Evolutionary conservation across 129 eudicot genomes (phyloP).

Genomic region (Chrysanthemum makinoi): DNA sequence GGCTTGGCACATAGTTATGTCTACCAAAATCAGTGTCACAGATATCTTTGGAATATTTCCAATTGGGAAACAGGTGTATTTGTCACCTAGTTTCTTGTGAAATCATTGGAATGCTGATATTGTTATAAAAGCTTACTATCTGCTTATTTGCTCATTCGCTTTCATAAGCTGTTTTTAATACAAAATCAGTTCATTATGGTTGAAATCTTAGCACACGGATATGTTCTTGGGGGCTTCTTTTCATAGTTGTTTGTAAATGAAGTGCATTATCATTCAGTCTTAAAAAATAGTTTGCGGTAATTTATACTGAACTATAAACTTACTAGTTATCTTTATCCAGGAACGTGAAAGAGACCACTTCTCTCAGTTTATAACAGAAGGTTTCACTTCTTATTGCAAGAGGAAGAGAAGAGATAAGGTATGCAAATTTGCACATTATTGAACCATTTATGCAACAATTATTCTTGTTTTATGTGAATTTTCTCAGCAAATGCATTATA

Average conservation of each 20-base stretch:
- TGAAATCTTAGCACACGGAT: too few species aligned
- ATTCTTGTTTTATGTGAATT: background rate
- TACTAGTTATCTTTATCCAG: constrained; percentile 36
- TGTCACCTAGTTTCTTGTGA: too few species aligned
- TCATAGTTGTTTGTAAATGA: too few species aligned
- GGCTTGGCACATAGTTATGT: background rate
- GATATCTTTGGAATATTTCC: background rate
- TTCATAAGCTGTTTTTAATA: too few species aligned
- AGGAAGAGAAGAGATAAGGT: constrained; percentile 98
- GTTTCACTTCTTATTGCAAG: constrained; percentile 94
- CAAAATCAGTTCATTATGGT: too few species aligned
- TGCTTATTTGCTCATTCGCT: too few species aligned
- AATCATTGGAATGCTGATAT: too few species aligned
- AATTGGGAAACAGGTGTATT: background rate
- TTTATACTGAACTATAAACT: constrained; percentile 1
- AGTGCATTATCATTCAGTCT: too few species aligned
- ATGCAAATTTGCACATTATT: constrained; percentile 6
- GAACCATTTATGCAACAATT: background rate
- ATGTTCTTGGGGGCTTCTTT: too few species aligned
- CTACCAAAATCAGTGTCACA: background rate
- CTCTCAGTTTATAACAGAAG: constrained; percentile 97
- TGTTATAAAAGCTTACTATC: too few species aligned
- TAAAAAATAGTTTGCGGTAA: background rate
- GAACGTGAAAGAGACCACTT: constrained; percentile 97
- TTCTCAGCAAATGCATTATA: background rate